Percentiles rank a stretch among this genome's conserved stretches.
Evolutionary conservation across 805 yeast genomes (phyloP).

Genomic region (Tetrapisispora pingtungensis): DNA sequence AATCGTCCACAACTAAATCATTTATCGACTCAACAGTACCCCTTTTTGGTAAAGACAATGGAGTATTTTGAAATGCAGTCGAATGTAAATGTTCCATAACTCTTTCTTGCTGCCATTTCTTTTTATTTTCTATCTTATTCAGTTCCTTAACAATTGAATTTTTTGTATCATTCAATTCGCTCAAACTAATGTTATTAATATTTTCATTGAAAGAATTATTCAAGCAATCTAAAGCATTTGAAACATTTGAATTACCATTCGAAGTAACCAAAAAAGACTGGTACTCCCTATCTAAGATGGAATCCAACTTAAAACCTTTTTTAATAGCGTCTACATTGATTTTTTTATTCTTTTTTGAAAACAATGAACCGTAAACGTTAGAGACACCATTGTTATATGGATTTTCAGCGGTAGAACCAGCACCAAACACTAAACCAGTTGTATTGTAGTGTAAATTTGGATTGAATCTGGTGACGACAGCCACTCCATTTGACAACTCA

Average conservation of each 20-base stretch:
- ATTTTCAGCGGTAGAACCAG: slow-evolving; percentile 75
- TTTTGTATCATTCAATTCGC: slow-evolving; percentile 40
- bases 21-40: slow-evolving; percentile 63
- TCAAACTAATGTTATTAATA: slow-evolving; percentile 30
- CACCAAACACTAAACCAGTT: slow-evolving; percentile 60
- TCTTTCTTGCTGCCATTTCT: slow-evolving; percentile 39
- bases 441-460: slow-evolving; percentile 41
- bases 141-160: slow-evolving; percentile 37
- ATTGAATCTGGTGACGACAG: slow-evolving; percentile 60
- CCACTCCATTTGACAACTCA: slow-evolving; percentile 62
- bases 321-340: slow-evolving; percentile 27
- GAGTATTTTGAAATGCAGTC: slow-evolving; percentile 80
- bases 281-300: slow-evolving; percentile 51
- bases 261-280: slow-evolving; percentile 50
- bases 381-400: slow-evolving; percentile 77
- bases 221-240: slow-evolving; percentile 44
- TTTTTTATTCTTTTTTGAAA: slow-evolving; percentile 30
- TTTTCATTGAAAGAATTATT: slow-evolving; percentile 25
- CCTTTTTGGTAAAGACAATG: slow-evolving; percentile 63
- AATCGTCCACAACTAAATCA: slow-evolving; percentile 49
- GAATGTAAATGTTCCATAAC: slow-evolving; percentile 70
- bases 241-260: slow-evolving; percentile 38
- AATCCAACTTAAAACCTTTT: slow-evolving; percentile 47
- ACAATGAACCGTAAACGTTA: slow-evolving; percentile 45
- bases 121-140: slow-evolving; percentile 42